A percentile compares a stretch with the other conserved stretches of the same genome.
Evolutionary conservation across 768 basidiomycete species (phyloP).

Genomic region (Xerocomus brunneocitrinus): DNA sequence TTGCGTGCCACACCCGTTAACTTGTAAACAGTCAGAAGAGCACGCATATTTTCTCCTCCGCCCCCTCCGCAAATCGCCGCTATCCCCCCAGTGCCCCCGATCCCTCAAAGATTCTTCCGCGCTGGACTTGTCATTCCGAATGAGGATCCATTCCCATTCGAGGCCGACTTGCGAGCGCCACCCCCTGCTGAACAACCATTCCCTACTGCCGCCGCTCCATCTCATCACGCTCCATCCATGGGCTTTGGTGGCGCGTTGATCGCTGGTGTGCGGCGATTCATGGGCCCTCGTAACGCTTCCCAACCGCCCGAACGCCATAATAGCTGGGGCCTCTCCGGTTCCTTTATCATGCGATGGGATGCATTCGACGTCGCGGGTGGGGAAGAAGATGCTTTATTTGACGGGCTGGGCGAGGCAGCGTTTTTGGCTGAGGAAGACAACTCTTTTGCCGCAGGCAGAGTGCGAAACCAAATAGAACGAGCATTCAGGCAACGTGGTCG

Average conservation of each 20-base stretch:
- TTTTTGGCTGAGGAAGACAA: conserved; percentile 14
- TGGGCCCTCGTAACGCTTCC: conserved; percentile 9
- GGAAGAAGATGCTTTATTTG: conserved; percentile 10
- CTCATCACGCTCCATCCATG: conserved; percentile 56
- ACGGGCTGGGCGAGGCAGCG: conserved; percentile 17
- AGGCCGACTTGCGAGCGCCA: conserved; percentile 29
- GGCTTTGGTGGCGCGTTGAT: conserved; percentile 64
- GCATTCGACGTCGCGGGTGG: conserved; percentile 18
- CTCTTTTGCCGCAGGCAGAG: conserved; percentile 9
- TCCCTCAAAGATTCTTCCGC: conserved; percentile 39
- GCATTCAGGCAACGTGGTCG: conserved; percentile 20
- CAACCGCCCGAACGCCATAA: conserved; percentile 15
- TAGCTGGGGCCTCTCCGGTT: conserved; percentile 23
- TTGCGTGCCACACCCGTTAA: neutral
- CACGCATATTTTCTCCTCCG: conserved; percentile 43
- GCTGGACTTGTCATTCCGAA: conserved; percentile 48
- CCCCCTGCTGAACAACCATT: conserved; percentile 23
- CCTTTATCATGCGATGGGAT: conserved; percentile 30
- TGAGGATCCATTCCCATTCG: conserved; percentile 49
- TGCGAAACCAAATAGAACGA: conserved; percentile 19
- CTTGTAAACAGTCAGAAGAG: conserved; percentile 14
- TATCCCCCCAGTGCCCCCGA: conserved; percentile 55
- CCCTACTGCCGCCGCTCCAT: conserved; percentile 41
- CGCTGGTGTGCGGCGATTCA: conserved; percentile 34
- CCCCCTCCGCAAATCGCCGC: conserved; percentile 37